phyloP scores from a whole-genome alignment of 2,329 filamentous ascomycete genomes.

The Lachnellula hyalina region DNA sequence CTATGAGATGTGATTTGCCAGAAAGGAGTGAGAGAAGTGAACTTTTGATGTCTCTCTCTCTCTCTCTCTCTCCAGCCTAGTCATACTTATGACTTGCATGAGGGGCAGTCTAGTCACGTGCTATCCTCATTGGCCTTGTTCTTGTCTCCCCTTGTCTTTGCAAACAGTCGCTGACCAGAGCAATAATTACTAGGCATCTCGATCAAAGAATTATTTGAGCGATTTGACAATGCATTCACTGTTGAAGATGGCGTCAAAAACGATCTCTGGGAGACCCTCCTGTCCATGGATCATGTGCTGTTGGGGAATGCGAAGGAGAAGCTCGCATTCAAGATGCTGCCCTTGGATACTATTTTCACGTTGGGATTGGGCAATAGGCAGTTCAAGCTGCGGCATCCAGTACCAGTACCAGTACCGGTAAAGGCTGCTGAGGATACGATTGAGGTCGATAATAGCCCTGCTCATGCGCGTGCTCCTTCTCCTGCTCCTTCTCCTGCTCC shows the following conservation, averaged over 20 bases:
- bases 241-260: constrained; percentile 5
- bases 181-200: constrained; percentile 5
- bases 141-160: too few relatives aligned
- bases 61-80: too few relatives aligned
- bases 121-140: too few relatives aligned
- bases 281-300: constrained; percentile 3
- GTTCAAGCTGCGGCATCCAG: not conserved
- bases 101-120: too few relatives aligned
- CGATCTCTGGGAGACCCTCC: constrained; percentile 10
- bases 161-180: too few relatives aligned
- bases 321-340: not conserved
- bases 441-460: not conserved
- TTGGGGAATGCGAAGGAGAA: not conserved
- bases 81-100: too few relatives aligned
- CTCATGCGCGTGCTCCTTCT: too few relatives aligned
- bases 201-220: constrained; percentile 10
- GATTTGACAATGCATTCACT: not conserved
- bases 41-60: too few relatives aligned
- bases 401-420: not conserved
- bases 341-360: not conserved
- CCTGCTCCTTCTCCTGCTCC: too few relatives aligned
- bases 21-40: too few relatives aligned
- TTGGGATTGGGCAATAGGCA: constrained; percentile 8
- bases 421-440: not conserved
- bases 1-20: too few relatives aligned